phyloP scores from a whole-genome alignment of 257 asterid genomes.

The Plantago elongata region DNA sequence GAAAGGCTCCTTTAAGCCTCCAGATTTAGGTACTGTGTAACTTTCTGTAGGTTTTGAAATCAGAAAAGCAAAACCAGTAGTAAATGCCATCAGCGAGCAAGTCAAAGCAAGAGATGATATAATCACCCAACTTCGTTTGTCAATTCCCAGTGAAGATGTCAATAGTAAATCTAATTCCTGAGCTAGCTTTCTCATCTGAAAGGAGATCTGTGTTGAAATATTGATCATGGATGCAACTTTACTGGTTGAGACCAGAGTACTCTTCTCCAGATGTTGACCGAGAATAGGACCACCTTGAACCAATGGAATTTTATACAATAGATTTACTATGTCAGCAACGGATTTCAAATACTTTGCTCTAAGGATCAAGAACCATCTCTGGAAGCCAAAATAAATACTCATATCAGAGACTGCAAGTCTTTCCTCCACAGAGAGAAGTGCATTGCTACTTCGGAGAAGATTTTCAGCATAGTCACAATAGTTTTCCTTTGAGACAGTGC shows the following conservation, averaged over 20 bases:
- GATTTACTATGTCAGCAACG: slow-evolving; percentile 38
- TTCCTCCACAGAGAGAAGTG: slow-evolving; percentile 39
- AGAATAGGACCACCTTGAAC: slow-evolving; percentile 23
- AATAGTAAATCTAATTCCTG: slow-evolving; percentile 60
- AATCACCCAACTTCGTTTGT: slow-evolving; percentile 41
- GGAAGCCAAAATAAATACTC: slow-evolving; percentile 43
- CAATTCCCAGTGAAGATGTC: slow-evolving; percentile 54
- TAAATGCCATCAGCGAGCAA: slow-evolving; percentile 84
- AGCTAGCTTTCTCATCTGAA: slow-evolving; percentile 48
- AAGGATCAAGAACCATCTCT: slow-evolving; percentile 65
- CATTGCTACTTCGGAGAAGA: slow-evolving; percentile 37
- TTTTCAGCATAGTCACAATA: slow-evolving; percentile 28
- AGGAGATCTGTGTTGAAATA: slow-evolving; percentile 39
- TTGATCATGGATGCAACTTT: slow-evolving; percentile 27
- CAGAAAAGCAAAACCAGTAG: slow-evolving; percentile 50
- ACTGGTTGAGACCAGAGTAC: slow-evolving; percentile 16
- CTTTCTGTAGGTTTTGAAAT: slow-evolving; percentile 35
- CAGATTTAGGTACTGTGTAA: slow-evolving; percentile 16
- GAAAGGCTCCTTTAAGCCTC: slow-evolving; percentile 29
- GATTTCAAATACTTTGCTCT: slow-evolving; percentile 48
- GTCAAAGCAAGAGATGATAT: slow-evolving; percentile 59
- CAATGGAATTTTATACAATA: slow-evolving; percentile 31
- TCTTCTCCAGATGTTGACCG: slow-evolving; percentile 25
- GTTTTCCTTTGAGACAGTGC: slow-evolving; percentile 19
- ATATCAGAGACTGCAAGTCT: slow-evolving; percentile 39